Conservation (phyloP, 2,329 filamentous ascomycete species). For the Penicillium capsulatum region DNA sequence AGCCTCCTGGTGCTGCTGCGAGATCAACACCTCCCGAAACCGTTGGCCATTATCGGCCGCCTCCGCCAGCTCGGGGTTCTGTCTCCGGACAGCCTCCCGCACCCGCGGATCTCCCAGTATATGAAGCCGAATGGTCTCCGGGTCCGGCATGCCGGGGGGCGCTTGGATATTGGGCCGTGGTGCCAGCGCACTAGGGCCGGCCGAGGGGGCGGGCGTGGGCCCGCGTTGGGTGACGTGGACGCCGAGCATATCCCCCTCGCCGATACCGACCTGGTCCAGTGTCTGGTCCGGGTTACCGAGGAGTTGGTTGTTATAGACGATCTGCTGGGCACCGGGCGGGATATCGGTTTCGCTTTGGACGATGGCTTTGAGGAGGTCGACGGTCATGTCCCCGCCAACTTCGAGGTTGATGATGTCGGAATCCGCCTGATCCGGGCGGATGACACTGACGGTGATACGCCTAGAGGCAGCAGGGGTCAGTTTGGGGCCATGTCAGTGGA, state of each 20-base stretch:
- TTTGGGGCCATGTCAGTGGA: background rate
- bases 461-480: conserved; percentile 46
- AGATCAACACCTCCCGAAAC: conserved; percentile 69
- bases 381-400: conserved; percentile 73
- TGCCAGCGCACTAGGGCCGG: conserved; percentile 24
- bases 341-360: conserved; percentile 80
- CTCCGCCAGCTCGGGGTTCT: conserved; percentile 71
- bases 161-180: conserved; percentile 29
- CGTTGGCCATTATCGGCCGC: conserved; percentile 69
- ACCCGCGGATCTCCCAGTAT: conserved; percentile 73
- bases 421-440: conserved; percentile 66
- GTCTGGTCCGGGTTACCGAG: conserved; percentile 75
- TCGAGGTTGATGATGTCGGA: conserved; percentile 77
- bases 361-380: conserved; percentile 80
- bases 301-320: conserved; percentile 84
- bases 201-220: conserved; percentile 26
- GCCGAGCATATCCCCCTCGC: conserved; percentile 87
- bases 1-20: conserved; percentile 65
- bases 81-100: conserved; percentile 64
- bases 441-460: conserved; percentile 84
- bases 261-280: conserved; percentile 73
- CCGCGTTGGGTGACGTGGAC: conserved; percentile 60
- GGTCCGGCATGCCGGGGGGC: conserved; percentile 50
- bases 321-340: conserved; percentile 67
- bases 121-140: conserved; percentile 77